Evolutionary conservation across 2,329 filamentous ascomycete species (phyloP).

Genomic region (Arthrobotrys iridis): DNA sequence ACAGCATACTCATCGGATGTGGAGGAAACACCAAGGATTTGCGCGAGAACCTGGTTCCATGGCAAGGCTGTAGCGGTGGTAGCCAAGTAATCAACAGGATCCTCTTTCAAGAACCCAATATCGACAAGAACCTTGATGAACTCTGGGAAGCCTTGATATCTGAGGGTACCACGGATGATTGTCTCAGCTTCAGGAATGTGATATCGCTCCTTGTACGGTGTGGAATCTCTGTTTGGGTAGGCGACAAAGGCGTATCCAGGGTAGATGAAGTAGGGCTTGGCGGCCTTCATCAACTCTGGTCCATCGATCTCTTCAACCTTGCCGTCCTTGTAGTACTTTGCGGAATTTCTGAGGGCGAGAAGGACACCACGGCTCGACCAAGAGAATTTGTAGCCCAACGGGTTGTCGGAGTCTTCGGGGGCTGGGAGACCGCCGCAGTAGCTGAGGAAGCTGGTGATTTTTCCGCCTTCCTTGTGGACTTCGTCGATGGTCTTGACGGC

Average conservation of each 20-base stretch:
- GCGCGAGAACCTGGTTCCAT: constrained; percentile 86
- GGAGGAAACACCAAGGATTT: constrained; percentile 76
- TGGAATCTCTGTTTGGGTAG: constrained; percentile 93
- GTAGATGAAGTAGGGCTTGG: constrained; percentile 91
- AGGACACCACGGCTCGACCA: constrained; percentile 84
- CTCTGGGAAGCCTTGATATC: constrained; percentile 89
- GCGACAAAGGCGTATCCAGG: constrained; percentile 88
- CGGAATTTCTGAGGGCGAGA: constrained; percentile 85
- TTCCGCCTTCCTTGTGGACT: constrained; percentile 87
- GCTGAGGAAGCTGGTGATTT: constrained; percentile 81
- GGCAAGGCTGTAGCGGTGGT: constrained; percentile 66
- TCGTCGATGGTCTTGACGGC: constrained; percentile 87
- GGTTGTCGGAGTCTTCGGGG: constrained; percentile 82
- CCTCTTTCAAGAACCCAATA: constrained; percentile 85
- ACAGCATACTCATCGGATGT: constrained; percentile 65
- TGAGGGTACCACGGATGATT: constrained; percentile 82
- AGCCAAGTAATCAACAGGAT: constrained; percentile 72
- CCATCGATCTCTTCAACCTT: constrained; percentile 70
- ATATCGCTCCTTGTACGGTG: constrained; percentile 87
- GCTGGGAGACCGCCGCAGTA: constrained; percentile 85
- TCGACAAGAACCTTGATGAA: constrained; percentile 89
- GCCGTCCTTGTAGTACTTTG: constrained; percentile 82
- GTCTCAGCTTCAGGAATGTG: constrained; percentile 90
- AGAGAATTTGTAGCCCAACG: constrained; percentile 92
- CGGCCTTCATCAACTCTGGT: constrained; percentile 76